Evolutionary conservation across 169 alveolate genomes (phyloP), one percentile per base, ranked within the genome.

Genomic region (Babesia sp.): DNA sequence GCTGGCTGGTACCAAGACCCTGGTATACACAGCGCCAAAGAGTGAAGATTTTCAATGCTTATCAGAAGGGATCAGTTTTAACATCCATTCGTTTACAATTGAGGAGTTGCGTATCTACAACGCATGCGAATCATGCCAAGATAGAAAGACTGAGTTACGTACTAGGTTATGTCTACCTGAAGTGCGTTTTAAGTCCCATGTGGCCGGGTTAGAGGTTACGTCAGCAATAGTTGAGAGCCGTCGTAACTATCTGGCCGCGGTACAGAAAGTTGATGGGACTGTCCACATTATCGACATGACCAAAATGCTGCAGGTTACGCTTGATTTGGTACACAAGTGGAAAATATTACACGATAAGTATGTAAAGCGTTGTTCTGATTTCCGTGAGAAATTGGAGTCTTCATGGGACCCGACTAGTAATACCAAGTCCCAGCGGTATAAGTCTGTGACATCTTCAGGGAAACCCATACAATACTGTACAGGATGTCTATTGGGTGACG

Each of bases 11-110:
- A 29, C 24, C 36, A 18, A 34, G 28, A 28, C 53, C 24, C 54
- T 44, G 34, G 5, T 60, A 45, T 75, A 54, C 71, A 75, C 48
- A 8, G 36, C 42, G 61, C 59, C 79, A 11, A 63, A 45, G 31
- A 18, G 33, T 16, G 68, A 57, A 31, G 89, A 81, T 45, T 72
- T 57, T 67, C 89, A 81, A 72, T 71, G 84, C 31, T n/a, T 71
- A 22, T 20, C 29, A n/a, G 89, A 81, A 11, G 89, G 89, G 18
- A 55, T 81, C 42, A 51, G 71, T 20, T 66, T 60, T 64, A 66
- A 64, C 31, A 16, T 70, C 18, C 64, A 51, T 55, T 29, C 87
- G 28, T 28, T 22, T 39, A 50, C 83, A 16, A 8, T 16, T 12
- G 77, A 79, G 8, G 83, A 69, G 54, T 79, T 71, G 44, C 60